Base-by-base conservation (phyloP, 768 basidiomycete species). In the Lentinula sp. region DNA sequence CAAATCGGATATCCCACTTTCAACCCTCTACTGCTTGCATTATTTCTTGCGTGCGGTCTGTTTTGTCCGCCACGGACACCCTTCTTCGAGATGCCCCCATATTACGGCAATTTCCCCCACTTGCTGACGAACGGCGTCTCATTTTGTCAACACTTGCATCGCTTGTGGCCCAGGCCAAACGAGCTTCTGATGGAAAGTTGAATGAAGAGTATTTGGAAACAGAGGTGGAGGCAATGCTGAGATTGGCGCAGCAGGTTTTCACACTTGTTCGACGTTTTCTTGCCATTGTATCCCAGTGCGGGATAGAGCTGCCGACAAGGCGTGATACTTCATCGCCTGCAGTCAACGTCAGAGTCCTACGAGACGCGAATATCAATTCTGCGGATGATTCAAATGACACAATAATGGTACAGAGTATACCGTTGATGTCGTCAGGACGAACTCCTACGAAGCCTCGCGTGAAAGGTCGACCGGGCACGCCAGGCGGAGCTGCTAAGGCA, bases 21-120 rank as follows among this genome's bases (percentile, higher is more conserved):
- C 93, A 95, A 68, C 95, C 96, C 6, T 90, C 94, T 2, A 93
- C 95, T 0, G 95, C 95, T 13, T 95, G 88, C 72, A 90, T 98
- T 62, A 95, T 99, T 66, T 94, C 93, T 12, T 93, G 91, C 58
- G 93, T 98, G 51, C 89, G 95, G 36, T 85, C 88, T 33, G 88
- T 96, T 16, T 81, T 99, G 48, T 84, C 87, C 33, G 83, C 88
- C 10, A 87, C 93, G 15, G 90, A 90, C 61, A 95, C 93, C 59
- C 79, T 97, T 23, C 85, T 87, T 43, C 87, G 92, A 49, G 93
- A 96, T 64, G 88, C 93, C 0, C 80, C 81, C 0, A 74, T 90
- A 20, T 80, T 99, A 18, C 83, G 81, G 64, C 79, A 76, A 50
- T 86, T 85, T 66, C 83, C 89, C 0, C 62, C 78, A 3, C 80